These are phyloP conservation scores for Skeletonema potamos DNA, from an alignment of 108 stramenopile genomes.

Conservation along the genomic window DNA sequence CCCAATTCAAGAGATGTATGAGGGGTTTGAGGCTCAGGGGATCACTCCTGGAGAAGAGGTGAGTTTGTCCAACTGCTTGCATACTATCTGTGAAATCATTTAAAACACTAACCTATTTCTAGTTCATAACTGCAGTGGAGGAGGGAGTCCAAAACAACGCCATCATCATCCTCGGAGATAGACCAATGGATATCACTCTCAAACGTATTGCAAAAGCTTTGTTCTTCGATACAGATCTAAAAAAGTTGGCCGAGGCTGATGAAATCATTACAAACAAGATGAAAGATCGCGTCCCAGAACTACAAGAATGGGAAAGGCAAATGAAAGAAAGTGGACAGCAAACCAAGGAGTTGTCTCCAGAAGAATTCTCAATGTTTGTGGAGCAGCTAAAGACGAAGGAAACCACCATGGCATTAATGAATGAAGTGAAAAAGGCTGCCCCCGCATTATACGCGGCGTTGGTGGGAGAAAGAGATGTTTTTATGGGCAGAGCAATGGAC, in stretches of 20 bases:
- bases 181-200: slow-evolving; percentile 74
- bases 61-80: background rate
- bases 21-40: slow-evolving; percentile 61
- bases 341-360: slow-evolving; percentile 14
- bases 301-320: slow-evolving; percentile 16
- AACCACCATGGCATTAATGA: slow-evolving; percentile 56
- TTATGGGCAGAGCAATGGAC: slow-evolving; percentile 79
- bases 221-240: slow-evolving; percentile 55
- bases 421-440: slow-evolving; percentile 48
- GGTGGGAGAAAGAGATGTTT: slow-evolving; percentile 74
- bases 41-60: slow-evolving; percentile 72
- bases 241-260: slow-evolving; percentile 49
- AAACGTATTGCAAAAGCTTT: slow-evolving; percentile 63
- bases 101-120: background rate
- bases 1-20: slow-evolving; percentile 60
- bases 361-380: slow-evolving; percentile 62
- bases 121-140: slow-evolving; percentile 64
- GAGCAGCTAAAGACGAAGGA: slow-evolving; percentile 67
- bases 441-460: slow-evolving; percentile 74
- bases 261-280: slow-evolving; percentile 50
- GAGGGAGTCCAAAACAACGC: slow-evolving; percentile 62
- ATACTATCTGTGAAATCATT: background rate
- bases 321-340: slow-evolving; percentile 3
- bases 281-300: slow-evolving; percentile 38
- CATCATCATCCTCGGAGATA: slow-evolving; percentile 78